Base-by-base conservation (phyloP, 228 moss, liverwort and hornwort genomes). In the Sphagnum fallax region DNA sequence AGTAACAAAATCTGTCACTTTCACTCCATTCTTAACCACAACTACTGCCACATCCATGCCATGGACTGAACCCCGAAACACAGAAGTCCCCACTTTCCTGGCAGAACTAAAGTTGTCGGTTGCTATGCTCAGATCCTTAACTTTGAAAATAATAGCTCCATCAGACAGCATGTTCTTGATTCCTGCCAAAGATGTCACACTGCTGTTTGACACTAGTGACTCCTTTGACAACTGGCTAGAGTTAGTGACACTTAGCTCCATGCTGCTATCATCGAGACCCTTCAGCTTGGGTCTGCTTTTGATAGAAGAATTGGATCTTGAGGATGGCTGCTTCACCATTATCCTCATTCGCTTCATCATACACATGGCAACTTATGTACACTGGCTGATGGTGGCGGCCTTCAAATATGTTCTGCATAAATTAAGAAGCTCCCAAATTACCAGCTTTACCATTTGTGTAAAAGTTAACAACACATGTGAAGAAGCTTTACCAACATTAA, bases 91-190 rank as follows among this genome's bases (percentile, higher is more conserved):
- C 2, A 97, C 67, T 76, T 85, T 89, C 65, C 70, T 87, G n/a
- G 75, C 53, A 7, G 76, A n/a, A 53, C 83, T 91, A 76, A 97
- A 97, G 70, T 79, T 75, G 4, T 87, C 87, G 0, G 96, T 97
- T n/a, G 91, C 96, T 71, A 73, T 82, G 67, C 83, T 80, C 1
- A 97, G 83, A 68, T 97, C 96, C 65, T 86, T 88, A 69, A 79
- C 87, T 69, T 85, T 82, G 81, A 89, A 97, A 66, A 97, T 75
- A 10, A 84, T 79, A 0, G 93, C 89, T 5, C 96, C 96, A 47
- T 90, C 89, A 6, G 92, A 91, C 4, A 93, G 91, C 68, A 97
- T 79, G 71, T 86, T 89, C 60, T 78, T 84, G 55, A 97, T 78
- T 61, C 71, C 78, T 0, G 73, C 76, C 52, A 91, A 72, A 5